Conservation (phyloP, 2,329 filamentous ascomycete species). For the Mycosphaerella sp. region DNA sequence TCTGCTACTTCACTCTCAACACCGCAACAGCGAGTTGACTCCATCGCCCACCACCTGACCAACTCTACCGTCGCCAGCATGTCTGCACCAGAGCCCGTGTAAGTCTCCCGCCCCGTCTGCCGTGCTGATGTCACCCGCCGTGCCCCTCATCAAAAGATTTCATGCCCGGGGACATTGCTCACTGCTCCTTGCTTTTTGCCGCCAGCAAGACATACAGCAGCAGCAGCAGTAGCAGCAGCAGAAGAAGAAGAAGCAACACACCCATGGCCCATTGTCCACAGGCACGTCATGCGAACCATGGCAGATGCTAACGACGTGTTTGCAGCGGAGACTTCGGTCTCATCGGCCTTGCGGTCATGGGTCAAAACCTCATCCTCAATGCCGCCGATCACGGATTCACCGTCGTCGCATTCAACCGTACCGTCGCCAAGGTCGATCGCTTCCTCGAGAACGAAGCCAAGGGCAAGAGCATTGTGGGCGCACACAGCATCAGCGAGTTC, state of each 20-base stretch:
- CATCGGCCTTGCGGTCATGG: constrained; percentile 49
- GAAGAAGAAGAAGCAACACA: background rate
- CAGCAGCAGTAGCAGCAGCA: background rate
- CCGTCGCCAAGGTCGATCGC: constrained; percentile 92
- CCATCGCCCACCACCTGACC: constrained; percentile 17
- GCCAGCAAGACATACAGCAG: background rate
- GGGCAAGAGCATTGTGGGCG: constrained; percentile 90
- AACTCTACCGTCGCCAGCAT: constrained; percentile 12
- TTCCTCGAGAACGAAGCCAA: constrained; percentile 43
- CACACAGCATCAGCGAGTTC: constrained; percentile 91
- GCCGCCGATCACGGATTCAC: constrained; percentile 67
- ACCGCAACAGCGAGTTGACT: constrained; percentile 15
- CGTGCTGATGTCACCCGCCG: background rate
- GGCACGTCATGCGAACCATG: background rate
- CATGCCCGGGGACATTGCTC: constrained; percentile 9
- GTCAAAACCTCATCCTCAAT: constrained; percentile 52
- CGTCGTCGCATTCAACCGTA: constrained; percentile 97
- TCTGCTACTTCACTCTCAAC: constrained; percentile 7
- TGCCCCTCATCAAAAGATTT: constrained; percentile 13
- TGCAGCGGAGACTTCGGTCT: constrained; percentile 47
- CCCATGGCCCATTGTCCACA: background rate
- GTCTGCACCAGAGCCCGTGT: constrained; percentile 21
- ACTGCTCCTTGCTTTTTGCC: constrained; percentile 1
- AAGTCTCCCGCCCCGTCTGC: constrained; percentile 7
- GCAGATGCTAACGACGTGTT: constrained; percentile 19